Conservation (phyloP, 345 rosid genomes). For the Camelina hispida region DNA sequence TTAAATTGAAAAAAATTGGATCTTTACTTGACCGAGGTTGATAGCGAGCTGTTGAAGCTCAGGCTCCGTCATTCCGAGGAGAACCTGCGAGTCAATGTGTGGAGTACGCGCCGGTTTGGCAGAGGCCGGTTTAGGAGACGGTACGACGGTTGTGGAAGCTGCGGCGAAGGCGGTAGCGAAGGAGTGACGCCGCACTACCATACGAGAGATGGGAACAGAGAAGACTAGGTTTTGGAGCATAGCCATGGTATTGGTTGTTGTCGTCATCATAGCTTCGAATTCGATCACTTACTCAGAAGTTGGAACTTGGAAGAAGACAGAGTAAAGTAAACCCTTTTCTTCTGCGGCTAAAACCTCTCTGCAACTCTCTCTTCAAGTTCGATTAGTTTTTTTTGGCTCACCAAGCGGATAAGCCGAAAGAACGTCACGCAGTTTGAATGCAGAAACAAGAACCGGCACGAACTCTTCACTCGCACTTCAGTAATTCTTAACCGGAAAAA, state of each 20-base stretch:
- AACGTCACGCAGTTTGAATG: constrained; percentile 27
- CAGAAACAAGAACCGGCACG: background rate
- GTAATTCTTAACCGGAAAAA: too few species aligned
- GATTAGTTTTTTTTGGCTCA: constrained; percentile 22
- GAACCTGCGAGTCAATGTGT: constrained; percentile 66
- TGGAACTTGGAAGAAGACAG: constrained; percentile 9
- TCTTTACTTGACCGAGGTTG: constrained; percentile 76
- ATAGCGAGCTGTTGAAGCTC: constrained; percentile 87
- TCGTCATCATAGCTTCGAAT: constrained; percentile 39
- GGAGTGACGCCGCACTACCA: constrained; percentile 49
- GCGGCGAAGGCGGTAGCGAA: constrained; percentile 40
- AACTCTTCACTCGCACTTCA: too few species aligned
- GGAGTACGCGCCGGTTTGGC: constrained; percentile 50
- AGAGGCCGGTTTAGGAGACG: constrained; percentile 46
- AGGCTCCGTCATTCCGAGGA: constrained; percentile 88
- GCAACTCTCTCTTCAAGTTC: constrained; percentile 3
- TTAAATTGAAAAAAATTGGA: background rate
- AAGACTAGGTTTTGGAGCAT: constrained; percentile 63
- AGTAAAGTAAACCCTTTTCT: constrained; percentile 40
- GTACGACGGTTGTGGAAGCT: constrained; percentile 35
- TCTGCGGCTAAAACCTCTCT: constrained; percentile 51
- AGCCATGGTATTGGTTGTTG: constrained; percentile 59
- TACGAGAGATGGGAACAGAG: constrained; percentile 62
- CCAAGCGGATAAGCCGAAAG: constrained; percentile 35
- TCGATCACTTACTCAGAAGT: constrained; percentile 19